These are phyloP conservation scores for Sphaerulina vaccinii DNA, from an alignment of 2,329 filamentous ascomycete species.

Conservation along the genomic window DNA sequence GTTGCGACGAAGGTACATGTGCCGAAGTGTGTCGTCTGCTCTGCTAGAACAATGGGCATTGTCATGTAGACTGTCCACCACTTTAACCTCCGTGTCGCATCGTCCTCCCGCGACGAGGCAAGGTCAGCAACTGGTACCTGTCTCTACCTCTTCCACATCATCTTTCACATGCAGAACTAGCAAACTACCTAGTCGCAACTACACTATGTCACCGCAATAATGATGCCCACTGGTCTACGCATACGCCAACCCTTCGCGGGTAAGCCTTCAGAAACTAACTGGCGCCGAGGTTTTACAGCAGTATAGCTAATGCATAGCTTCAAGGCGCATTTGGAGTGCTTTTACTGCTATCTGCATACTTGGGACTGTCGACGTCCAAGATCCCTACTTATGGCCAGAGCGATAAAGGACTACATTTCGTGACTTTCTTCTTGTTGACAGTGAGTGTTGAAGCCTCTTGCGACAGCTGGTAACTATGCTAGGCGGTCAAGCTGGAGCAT, in stretches of 20 bases:
- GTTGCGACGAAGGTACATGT: too few species aligned
- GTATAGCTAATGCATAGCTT: conserved; percentile 1
- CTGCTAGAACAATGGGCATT: too few species aligned
- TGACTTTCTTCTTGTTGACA: conserved; percentile 89
- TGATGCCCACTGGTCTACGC: conserved; percentile 55
- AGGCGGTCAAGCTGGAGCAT: not conserved
- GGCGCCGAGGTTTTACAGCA: conserved; percentile 2
- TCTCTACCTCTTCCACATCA: not conserved
- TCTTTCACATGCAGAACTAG: not conserved
- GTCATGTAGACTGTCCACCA: too few species aligned
- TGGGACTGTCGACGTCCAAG: conserved; percentile 66
- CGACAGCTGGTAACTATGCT: not conserved
- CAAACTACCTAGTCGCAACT: not conserved
- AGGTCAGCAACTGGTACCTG: too few species aligned
- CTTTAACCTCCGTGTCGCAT: too few species aligned
- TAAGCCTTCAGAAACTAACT: conserved; percentile 46
- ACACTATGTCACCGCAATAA: conserved; percentile 21
- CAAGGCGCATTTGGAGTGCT: conserved; percentile 56
- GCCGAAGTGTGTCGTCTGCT: too few species aligned
- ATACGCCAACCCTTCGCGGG: conserved; percentile 87
- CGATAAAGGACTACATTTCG: conserved; percentile 84
- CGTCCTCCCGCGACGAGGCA: too few species aligned
- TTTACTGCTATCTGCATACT: conserved; percentile 69
- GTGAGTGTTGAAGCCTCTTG: conserved; percentile 39
- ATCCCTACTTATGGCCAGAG: conserved; percentile 63